Conservation (phyloP, 768 basidiomycete species). For the Suillus plorans region DNA sequence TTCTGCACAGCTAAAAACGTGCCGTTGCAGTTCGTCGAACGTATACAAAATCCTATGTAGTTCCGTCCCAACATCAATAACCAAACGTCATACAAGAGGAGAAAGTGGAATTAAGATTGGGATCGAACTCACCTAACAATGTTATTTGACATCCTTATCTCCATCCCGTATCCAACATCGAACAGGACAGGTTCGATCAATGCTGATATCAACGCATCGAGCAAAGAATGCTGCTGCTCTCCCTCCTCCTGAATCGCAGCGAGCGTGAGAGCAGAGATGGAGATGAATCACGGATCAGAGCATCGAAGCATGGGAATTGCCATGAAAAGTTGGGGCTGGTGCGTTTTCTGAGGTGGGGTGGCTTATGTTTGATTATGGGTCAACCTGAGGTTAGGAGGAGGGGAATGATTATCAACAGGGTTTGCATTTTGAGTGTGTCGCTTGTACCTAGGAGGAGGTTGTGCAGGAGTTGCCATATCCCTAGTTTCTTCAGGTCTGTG, state of each 20-base stretch:
- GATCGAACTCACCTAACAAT: conserved; percentile 41
- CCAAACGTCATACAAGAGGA: neutral
- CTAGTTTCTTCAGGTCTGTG: conserved; percentile 68
- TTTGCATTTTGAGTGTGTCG: no score
- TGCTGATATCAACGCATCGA: conserved; percentile 51
- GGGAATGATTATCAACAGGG: no score
- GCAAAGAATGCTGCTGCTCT: neutral
- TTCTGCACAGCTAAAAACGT: conserved; percentile 28
- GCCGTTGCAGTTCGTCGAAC: conserved; percentile 37
- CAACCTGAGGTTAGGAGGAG: no score
- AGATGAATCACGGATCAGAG: conserved; percentile 23
- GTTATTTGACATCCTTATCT: conserved; percentile 61
- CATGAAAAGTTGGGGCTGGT: conserved; percentile 7
- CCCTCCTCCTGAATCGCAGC: no score
- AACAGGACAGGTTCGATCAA: conserved; percentile 58
- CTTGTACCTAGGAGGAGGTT: no score
- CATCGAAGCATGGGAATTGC: neutral
- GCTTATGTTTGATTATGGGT: no score
- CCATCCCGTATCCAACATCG: conserved; percentile 64
- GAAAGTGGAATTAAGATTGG: neutral
- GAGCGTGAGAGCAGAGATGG: neutral
- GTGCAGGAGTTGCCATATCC: no score
- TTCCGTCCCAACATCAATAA: neutral
- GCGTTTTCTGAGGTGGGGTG: neutral
- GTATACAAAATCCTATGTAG: conserved; percentile 42